Conservation (phyloP, 164 flowering plant species). For the Brasenia schreberi region DNA sequence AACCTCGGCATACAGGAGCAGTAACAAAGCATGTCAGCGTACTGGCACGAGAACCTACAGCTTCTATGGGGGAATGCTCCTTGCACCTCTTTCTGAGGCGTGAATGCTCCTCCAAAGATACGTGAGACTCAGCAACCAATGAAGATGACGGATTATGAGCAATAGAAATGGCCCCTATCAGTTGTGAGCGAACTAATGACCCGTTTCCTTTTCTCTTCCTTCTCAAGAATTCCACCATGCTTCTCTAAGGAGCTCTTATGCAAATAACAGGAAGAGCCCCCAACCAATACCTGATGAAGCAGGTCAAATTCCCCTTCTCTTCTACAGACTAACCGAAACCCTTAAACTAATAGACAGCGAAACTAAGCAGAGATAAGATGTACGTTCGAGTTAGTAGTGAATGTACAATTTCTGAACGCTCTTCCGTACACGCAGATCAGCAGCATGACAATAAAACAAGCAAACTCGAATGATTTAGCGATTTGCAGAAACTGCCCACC, state of each 20-base stretch:
- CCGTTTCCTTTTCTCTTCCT: slow-evolving; percentile 73
- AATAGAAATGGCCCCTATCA: slow-evolving; percentile 9
- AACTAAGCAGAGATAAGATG: too few species aligned
- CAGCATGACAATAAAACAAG: too few species aligned
- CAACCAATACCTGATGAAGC: not conserved
- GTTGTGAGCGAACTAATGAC: slow-evolving; percentile 11
- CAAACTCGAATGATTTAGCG: too few species aligned
- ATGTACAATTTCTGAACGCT: too few species aligned
- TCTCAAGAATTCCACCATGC: slow-evolving; percentile 28
- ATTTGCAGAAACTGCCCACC: too few species aligned
- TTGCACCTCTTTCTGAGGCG: slow-evolving; percentile 62
- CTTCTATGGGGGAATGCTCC: slow-evolving; percentile 29
- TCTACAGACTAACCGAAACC: too few species aligned
- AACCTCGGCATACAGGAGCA: slow-evolving; percentile 62
- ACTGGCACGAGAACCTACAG: slow-evolving; percentile 27
- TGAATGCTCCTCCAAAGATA: slow-evolving; percentile 52
- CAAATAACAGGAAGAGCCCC: not conserved
- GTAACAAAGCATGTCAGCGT: slow-evolving; percentile 58
- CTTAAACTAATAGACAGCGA: too few species aligned
- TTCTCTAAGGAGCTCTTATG: not conserved
- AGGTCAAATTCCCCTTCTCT: not conserved
- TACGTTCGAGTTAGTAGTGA: too few species aligned
- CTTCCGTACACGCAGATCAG: too few species aligned
- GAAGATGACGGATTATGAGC: slow-evolving; percentile 10
- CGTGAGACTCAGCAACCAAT: slow-evolving; percentile 34